Percentiles rank a stretch among this genome's conserved stretches.
phyloP scores from a whole-genome alignment of 2,329 filamentous ascomycete genomes.

The Rutstroemia sp. region DNA sequence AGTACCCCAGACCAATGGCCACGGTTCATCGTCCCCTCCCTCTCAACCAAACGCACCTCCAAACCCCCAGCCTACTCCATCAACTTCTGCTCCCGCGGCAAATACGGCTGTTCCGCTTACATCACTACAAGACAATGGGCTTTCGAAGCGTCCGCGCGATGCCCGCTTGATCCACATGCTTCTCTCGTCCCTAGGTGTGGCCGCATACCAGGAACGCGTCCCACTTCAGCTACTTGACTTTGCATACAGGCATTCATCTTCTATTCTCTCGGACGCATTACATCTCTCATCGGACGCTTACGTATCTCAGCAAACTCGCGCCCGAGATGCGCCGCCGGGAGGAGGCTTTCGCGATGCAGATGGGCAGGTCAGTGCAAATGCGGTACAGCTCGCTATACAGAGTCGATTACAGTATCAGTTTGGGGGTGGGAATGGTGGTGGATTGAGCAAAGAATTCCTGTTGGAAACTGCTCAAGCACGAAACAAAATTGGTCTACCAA shows the following conservation, averaged over 20 bases:
- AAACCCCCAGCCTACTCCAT: slow-evolving; percentile 14
- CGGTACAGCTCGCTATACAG: slow-evolving; percentile 65
- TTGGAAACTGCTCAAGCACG: slow-evolving; percentile 64
- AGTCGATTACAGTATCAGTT: slow-evolving; percentile 64
- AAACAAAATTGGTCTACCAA: slow-evolving; percentile 59
- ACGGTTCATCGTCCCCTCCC: slow-evolving; percentile 24
- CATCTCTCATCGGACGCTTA: slow-evolving; percentile 65
- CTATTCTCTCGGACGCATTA: slow-evolving; percentile 62
- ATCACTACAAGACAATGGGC: slow-evolving; percentile 28
- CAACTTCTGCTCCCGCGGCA: slow-evolving; percentile 7
- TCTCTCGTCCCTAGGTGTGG: slow-evolving; percentile 70
- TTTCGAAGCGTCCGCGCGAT: slow-evolving; percentile 60
- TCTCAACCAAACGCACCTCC: slow-evolving; percentile 24
- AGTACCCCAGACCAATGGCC: slow-evolving; percentile 46
- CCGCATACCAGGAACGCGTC: slow-evolving; percentile 73
- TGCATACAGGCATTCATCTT: slow-evolving; percentile 72
- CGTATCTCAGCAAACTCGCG: slow-evolving; percentile 34
- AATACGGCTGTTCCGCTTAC: slow-evolving; percentile 27
- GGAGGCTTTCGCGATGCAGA: slow-evolving; percentile 27
- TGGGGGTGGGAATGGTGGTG: slow-evolving; percentile 41
- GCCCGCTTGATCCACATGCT: slow-evolving; percentile 73
- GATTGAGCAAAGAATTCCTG: slow-evolving; percentile 67
- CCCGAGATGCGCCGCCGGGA: slow-evolving; percentile 27
- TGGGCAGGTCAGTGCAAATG: slow-evolving; percentile 50
- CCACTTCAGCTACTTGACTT: slow-evolving; percentile 80